Conservation (phyloP, 805 yeast species). For the Yarrowia keelungensis region DNA sequence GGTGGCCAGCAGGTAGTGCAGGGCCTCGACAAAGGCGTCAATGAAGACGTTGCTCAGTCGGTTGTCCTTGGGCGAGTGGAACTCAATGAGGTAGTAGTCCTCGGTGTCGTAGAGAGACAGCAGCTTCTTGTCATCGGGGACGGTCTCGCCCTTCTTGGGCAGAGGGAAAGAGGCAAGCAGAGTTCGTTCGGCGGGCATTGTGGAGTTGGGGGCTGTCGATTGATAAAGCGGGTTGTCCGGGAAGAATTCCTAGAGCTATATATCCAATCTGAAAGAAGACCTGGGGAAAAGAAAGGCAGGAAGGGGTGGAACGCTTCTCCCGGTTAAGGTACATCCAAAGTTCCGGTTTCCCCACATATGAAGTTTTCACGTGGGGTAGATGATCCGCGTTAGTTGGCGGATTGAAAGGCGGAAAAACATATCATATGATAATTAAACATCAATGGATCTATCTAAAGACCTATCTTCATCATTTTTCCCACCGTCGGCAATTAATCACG, state of each 20-base stretch:
- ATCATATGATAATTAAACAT: neutral
- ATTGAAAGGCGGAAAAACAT: neutral
- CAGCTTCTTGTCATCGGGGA: slow-evolving; percentile 40
- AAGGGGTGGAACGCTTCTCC: neutral
- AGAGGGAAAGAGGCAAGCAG: slow-evolving; percentile 33
- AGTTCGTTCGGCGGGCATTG: slow-evolving; percentile 33
- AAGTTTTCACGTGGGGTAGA: slow-evolving; percentile 14
- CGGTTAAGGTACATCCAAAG: slow-evolving; percentile 9
- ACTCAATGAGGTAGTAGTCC: slow-evolving; percentile 48
- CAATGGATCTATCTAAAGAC: no score
- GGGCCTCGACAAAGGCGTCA: slow-evolving; percentile 49
- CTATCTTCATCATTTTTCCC: neutral
- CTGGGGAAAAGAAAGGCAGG: neutral
- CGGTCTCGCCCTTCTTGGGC: slow-evolving; percentile 31
- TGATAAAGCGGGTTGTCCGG: neutral
- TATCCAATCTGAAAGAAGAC: neutral
- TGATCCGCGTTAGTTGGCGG: neutral
- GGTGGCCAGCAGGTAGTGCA: slow-evolving; percentile 46
- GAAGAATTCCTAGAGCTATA: neutral
- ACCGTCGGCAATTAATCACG: neutral
- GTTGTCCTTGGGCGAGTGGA: slow-evolving; percentile 51
- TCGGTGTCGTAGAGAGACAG: slow-evolving; percentile 57
- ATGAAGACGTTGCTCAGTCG: slow-evolving; percentile 49
- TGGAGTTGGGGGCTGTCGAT: neutral
- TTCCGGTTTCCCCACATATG: slow-evolving; percentile 8